Conservation (phyloP, 2,329 filamentous ascomycete species). For the Diaporthe sp. region DNA sequence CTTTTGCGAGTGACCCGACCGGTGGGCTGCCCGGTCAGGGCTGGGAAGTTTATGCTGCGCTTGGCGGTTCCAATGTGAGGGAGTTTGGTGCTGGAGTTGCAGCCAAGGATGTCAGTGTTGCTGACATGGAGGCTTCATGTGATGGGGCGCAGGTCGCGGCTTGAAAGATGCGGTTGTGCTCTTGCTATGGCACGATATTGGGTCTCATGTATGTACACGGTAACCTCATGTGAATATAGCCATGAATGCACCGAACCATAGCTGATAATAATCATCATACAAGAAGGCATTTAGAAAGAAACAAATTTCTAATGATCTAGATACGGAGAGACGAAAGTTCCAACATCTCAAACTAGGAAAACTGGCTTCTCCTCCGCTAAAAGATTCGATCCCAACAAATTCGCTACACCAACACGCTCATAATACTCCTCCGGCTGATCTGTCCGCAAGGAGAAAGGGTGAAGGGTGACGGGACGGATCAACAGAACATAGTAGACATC, state of each 20-base stretch:
- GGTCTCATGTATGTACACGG: not conserved
- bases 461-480: not conserved
- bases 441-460: not conserved
- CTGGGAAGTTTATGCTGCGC: constrained; percentile 38
- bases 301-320: too few relatives aligned
- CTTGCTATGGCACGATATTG: not conserved
- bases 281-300: too few relatives aligned
- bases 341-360: too few relatives aligned
- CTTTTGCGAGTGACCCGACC: constrained; percentile 53
- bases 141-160: not conserved
- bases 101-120: constrained; percentile 6
- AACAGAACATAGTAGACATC: not conserved
- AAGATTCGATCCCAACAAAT: not conserved
- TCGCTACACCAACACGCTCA: not conserved
- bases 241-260: not conserved
- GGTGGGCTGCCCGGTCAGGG: constrained; percentile 55
- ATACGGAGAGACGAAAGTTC: too few relatives aligned
- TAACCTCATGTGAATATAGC: not conserved
- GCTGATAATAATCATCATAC: not conserved
- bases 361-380: too few relatives aligned
- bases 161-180: not conserved
- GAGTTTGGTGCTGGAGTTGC: constrained; percentile 4
- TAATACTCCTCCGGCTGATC: not conserved
- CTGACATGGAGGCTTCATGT: constrained; percentile 14
- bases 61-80: constrained; percentile 5